Percentiles rank a stretch among this genome's conserved stretches.
Evolutionary conservation across 176 grass and related monocot species (phyloP).

Genomic region (Rhynchospora pubera): DNA sequence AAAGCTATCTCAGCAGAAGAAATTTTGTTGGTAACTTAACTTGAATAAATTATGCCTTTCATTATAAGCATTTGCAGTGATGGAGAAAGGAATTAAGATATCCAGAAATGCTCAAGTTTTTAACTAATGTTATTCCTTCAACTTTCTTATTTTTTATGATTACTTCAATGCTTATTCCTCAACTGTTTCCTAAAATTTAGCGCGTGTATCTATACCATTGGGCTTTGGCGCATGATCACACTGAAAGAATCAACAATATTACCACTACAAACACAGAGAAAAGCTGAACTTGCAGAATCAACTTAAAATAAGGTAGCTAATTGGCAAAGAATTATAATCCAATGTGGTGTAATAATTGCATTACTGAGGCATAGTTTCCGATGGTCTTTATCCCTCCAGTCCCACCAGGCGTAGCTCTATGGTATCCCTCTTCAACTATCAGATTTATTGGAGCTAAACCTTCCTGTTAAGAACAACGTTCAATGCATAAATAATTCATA

Average conservation of each 20-base stretch:
- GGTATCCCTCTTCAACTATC: conserved; percentile 78
- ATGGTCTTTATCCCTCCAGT: conserved; percentile 90
- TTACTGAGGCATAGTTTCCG: conserved; percentile 98
- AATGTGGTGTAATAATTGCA: conserved; percentile 9
- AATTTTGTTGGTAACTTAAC: neutral
- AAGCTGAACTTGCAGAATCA: neutral
- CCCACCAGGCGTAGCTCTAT: conserved; percentile 82
- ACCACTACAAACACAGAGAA: neutral
- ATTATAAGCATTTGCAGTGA: neutral
- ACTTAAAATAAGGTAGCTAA: neutral
- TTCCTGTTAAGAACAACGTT: conserved; percentile 49
- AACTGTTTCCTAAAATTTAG: neutral
- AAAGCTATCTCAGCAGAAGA: neutral
- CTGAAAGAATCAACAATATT: conserved; percentile 10
- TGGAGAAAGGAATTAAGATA: conserved; percentile 4
- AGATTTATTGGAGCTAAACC: conserved; percentile 93
- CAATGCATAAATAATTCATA: too few species aligned
- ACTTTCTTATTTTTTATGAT: neutral
- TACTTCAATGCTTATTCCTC: neutral
- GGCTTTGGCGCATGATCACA: neutral
- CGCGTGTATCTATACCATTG: neutral
- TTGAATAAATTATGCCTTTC: neutral
- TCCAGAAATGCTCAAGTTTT: neutral
- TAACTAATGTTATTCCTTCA: neutral
- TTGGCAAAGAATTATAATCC: neutral